These are phyloP conservation scores for Hypoxylon sp. DNA, from an alignment of 2,329 filamentous ascomycete genomes.

Conservation along the genomic window DNA sequence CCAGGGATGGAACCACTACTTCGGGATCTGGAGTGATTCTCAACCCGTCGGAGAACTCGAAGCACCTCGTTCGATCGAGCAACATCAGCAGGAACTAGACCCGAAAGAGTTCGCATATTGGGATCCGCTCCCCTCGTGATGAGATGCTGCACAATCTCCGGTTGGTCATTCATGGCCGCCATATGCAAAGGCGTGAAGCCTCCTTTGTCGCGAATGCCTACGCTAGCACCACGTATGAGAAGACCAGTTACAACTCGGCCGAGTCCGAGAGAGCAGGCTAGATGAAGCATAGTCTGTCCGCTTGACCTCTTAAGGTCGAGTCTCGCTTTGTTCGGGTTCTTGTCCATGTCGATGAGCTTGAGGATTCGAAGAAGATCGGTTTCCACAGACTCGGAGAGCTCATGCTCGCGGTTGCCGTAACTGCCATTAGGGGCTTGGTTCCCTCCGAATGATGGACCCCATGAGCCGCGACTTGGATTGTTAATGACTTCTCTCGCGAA, in stretches of 20 bases:
- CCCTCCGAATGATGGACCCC: conserved; percentile 54
- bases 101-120: conserved; percentile 74
- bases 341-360: conserved; percentile 83
- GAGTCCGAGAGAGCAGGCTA: conserved; percentile 80
- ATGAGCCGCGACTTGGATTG: conserved; percentile 56
- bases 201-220: conserved; percentile 78
- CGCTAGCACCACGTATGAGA: conserved; percentile 80
- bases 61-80: conserved; percentile 73
- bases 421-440: conserved; percentile 61
- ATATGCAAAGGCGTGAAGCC: conserved; percentile 87
- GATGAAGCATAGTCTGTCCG: conserved; percentile 84
- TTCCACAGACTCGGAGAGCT: conserved; percentile 67
- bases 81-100: conserved; percentile 78
- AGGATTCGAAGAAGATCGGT: conserved; percentile 76
- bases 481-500: conserved; percentile 71
- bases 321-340: conserved; percentile 74
- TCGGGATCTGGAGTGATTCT: conserved; percentile 72
- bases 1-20: conserved; percentile 70
- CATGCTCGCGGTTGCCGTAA: conserved; percentile 50
- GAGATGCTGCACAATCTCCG: conserved; percentile 80
- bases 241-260: conserved; percentile 81
- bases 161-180: conserved; percentile 79
- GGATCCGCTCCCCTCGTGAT: conserved; percentile 80
- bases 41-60: conserved; percentile 70
- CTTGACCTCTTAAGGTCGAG: conserved; percentile 74